These are phyloP conservation scores for Eustoma russellianum DNA, from an alignment of 257 asterid genomes.

Conservation along the genomic window DNA sequence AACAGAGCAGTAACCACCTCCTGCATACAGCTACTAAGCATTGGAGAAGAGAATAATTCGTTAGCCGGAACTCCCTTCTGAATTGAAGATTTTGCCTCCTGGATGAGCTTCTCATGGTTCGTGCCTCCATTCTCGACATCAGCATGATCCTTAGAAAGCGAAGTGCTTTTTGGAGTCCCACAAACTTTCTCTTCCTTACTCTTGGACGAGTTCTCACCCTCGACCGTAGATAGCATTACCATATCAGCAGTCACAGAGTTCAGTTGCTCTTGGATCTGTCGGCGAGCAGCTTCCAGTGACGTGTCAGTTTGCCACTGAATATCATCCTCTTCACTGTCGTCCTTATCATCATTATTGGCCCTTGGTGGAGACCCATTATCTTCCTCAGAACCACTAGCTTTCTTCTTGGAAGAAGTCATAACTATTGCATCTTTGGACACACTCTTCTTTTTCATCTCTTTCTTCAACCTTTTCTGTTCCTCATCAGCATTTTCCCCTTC, in stretches of 20 bases:
- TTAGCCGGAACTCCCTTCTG: conserved; percentile 18
- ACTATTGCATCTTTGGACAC: conserved; percentile 20
- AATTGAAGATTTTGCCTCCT: conserved; percentile 18
- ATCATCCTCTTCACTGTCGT: conserved; percentile 48
- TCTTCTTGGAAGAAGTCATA: conserved; percentile 21
- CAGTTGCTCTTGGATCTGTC: conserved; percentile 59
- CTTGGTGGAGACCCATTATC: conserved; percentile 21
- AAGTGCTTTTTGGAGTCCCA: conserved; percentile 17
- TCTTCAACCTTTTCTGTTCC: conserved; percentile 32
- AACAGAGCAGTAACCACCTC: conserved; percentile 26
- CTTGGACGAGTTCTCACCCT: conserved; percentile 35
- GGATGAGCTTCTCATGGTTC: conserved; percentile 15
- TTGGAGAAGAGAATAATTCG: conserved; percentile 18
- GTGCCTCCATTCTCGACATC: conserved; percentile 16
- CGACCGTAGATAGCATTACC: conserved; percentile 61
- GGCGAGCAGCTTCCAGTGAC: conserved; percentile 59
- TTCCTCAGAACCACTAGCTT: conserved; percentile 25
- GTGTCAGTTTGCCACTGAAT: conserved; percentile 85
- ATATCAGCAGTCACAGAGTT: conserved; percentile 70
- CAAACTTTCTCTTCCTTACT: conserved; percentile 5
- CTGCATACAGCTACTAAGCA: conserved; percentile 24
- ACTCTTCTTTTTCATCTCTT: conserved; percentile 29
- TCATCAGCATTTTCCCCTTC: conserved; percentile 42
- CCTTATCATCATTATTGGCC: conserved; percentile 7
- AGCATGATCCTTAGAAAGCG: background rate